Evolutionary conservation across 192 early-diverging fungal species (phyloP), one percentile per base, ranked within the genome.

Genomic region (Blastocladiella britannica): DNA sequence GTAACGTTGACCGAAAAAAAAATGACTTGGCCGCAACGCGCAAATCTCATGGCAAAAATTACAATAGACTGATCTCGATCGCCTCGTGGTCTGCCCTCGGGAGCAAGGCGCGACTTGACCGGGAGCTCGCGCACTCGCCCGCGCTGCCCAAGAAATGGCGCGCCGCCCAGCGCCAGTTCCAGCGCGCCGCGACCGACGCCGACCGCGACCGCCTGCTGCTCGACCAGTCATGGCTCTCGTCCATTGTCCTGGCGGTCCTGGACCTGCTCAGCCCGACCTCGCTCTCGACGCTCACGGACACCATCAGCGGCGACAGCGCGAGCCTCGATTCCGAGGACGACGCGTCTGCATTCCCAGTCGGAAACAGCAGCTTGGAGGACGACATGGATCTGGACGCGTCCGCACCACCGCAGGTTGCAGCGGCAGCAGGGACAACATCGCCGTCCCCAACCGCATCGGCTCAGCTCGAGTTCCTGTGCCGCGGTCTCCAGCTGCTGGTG

Each of bases 401-500:
- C 26, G 27, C n/a, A n/a, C n/a, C 3, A 23, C 53, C 7, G 24
- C 25, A 25, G 3, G 22, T 12, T 7, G 28, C 9, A 52, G 52
- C 26, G 58, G 30, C 12, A 20, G 4, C 20, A 18, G 18, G 27
- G 37, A 22, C 51, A 51, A 20, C 55, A 27, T 22, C 43, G 58
- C 53, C 52, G n/a, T 53, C 61, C 28, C 20, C 64, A 56, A 64
- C 61, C 5, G 51, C 67, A 31, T 23, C 58, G 52, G 75, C 82
- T 28, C 61, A 66, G 2, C 53, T 86, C 25, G 61, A 62, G 25
- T 91, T 85, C 55, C 72, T 71, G 55, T 80, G 80, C 28, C 73
- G 85, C 24, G 80, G 82, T 55, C 56, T 93, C 9, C 90, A 95
- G 67, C 75, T 98, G 22, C 59, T 98, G 47, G 84, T 91, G 9